These are phyloP conservation scores for Adansonia madagascariensis DNA, from an alignment of 441 rosid species.

Conservation along the genomic window DNA sequence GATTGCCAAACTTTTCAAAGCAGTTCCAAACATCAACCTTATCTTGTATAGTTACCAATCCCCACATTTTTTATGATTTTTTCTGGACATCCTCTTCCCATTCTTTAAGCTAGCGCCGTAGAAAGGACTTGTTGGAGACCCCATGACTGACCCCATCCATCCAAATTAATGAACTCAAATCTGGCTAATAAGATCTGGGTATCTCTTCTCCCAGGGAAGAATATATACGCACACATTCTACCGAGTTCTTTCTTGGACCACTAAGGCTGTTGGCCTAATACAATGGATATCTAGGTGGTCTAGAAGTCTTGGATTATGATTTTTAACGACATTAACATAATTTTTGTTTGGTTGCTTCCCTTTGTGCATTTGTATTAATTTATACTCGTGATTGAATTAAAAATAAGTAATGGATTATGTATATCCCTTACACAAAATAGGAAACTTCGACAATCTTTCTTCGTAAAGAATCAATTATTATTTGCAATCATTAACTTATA, in stretches of 20 bases:
- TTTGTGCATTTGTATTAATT: not conserved
- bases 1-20: slow-evolving; percentile 25
- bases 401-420: not conserved
- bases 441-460: not conserved
- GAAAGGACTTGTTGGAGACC: not conserved
- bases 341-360: not conserved
- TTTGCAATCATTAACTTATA: not conserved
- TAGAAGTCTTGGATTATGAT: not conserved
- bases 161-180: slow-evolving; percentile 2
- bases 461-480: not conserved
- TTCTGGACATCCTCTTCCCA: slow-evolving; percentile 18
- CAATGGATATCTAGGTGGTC: not conserved
- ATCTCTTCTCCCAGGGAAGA: not conserved
- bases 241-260: slow-evolving; percentile 16
- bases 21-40: slow-evolving; percentile 34
- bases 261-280: not conserved
- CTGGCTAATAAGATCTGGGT: not conserved
- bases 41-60: slow-evolving; percentile 23
- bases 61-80: slow-evolving; percentile 35
- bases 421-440: not conserved
- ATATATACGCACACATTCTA: not conserved
- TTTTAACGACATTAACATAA: not conserved
- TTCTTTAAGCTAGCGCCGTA: not conserved
- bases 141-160: slow-evolving; percentile 22
- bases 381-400: not conserved